Conservation (phyloP, 768 basidiomycete genomes). For the Pholiota microspora region DNA sequence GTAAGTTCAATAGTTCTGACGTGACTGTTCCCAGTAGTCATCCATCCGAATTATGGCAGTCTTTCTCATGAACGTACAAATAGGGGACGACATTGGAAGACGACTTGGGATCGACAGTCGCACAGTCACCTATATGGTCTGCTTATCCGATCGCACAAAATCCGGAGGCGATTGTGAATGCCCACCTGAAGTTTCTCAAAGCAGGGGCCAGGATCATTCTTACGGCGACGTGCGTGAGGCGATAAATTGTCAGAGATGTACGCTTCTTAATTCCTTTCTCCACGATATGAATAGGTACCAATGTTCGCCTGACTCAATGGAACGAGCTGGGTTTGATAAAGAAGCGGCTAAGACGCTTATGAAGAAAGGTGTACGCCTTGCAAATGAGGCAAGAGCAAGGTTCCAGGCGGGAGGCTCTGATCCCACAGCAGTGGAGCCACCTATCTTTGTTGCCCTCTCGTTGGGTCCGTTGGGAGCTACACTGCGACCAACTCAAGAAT, state of each 20-base stretch:
- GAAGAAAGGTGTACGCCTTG: constrained; percentile 51
- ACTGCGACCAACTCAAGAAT: constrained; percentile 66
- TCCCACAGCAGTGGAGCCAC: not conserved
- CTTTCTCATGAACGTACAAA: not conserved
- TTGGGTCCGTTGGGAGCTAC: constrained; percentile 76
- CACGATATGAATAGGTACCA: constrained; percentile 74
- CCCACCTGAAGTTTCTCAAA: constrained; percentile 60
- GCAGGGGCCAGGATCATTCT: constrained; percentile 67
- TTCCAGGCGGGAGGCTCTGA: constrained; percentile 16
- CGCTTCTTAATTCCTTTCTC: too few species aligned
- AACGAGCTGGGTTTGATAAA: constrained; percentile 44
- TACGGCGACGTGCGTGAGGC: constrained; percentile 58
- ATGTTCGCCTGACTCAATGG: constrained; percentile 54
- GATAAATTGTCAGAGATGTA: too few species aligned
- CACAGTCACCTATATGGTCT: constrained; percentile 69
- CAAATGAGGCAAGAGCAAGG: constrained; percentile 38
- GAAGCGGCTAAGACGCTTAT: constrained; percentile 45
- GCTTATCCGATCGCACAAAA: constrained; percentile 55
- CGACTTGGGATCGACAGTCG: constrained; percentile 42
- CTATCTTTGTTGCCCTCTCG: constrained; percentile 58
- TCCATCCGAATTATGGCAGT: not conserved
- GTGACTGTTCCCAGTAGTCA: too few species aligned
- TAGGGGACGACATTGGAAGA: constrained; percentile 67
- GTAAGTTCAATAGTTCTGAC: too few species aligned
- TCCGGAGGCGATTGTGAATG: constrained; percentile 50